A percentile compares a stretch with the other conserved stretches of the same genome.
These are phyloP conservation scores for Psidium friedrichsthalianum DNA, from an alignment of 345 rosid species.

Conservation along the genomic window DNA sequence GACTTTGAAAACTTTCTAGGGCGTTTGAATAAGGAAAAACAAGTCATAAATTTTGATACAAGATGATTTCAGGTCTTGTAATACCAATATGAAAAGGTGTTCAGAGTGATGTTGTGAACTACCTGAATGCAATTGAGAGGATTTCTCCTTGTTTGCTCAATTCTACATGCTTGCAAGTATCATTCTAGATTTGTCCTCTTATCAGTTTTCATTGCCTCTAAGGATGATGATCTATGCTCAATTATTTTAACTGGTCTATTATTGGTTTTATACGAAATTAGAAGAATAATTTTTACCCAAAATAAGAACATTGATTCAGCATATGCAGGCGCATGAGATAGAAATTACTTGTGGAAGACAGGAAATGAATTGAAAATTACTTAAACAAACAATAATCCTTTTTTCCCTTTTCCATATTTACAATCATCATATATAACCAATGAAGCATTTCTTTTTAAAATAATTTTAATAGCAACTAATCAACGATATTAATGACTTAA, in stretches of 20 bases:
- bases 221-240: background rate
- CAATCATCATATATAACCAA: background rate
- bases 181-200: background rate
- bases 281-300: background rate
- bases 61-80: fast-evolving
- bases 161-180: fast-evolving
- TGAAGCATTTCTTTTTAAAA: background rate
- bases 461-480: background rate
- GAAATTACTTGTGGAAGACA: background rate
- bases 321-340: background rate
- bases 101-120: background rate
- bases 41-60: background rate
- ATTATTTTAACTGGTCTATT: background rate
- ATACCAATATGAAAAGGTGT: fast-evolving
- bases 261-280: background rate
- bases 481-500: background rate
- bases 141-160: background rate
- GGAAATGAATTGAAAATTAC: background rate
- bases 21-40: background rate
- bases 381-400: background rate
- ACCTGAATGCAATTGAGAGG: fast-evolving
- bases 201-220: background rate
- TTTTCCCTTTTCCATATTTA: no score
- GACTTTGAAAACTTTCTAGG: background rate
- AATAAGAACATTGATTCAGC: background rate